Conservation (phyloP, 2,329 filamentous ascomycete genomes). For the Aureobasidium sp. region DNA sequence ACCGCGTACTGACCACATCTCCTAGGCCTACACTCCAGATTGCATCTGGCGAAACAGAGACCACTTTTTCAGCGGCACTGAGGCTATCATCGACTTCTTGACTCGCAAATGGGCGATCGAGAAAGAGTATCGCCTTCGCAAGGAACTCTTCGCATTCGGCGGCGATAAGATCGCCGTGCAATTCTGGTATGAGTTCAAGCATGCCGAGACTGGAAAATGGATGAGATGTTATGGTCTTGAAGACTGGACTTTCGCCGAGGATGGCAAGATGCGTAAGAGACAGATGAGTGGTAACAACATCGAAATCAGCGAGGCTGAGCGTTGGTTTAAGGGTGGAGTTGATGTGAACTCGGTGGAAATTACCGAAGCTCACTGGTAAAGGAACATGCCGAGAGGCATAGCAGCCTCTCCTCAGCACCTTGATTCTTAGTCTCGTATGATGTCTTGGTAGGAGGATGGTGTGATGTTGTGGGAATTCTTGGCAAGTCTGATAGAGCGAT, state of each 20-base stretch:
- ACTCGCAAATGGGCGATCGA: conserved; percentile 69
- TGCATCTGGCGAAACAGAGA: conserved; percentile 76
- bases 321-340: conserved; percentile 64
- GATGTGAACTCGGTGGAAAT: conserved; percentile 64
- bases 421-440: neutral
- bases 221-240: conserved; percentile 82
- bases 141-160: conserved; percentile 74
- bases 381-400: neutral
- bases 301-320: conserved; percentile 52
- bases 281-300: conserved; percentile 65
- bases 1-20: conserved; percentile 42
- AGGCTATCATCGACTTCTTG: conserved; percentile 61
- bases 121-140: conserved; percentile 64
- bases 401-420: neutral
- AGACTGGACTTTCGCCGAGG: conserved; percentile 67
- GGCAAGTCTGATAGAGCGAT: neutral
- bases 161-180: conserved; percentile 78
- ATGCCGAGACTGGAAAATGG: conserved; percentile 62
- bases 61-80: conserved; percentile 61
- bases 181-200: conserved; percentile 83
- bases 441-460: neutral
- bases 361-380: conserved; percentile 58
- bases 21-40: conserved; percentile 65
- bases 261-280: conserved; percentile 65
- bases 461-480: neutral